A percentile compares a stretch with the other conserved stretches of the same genome.
Conservation (phyloP, 805 yeast species). For the Lachancea nothofagi region DNA sequence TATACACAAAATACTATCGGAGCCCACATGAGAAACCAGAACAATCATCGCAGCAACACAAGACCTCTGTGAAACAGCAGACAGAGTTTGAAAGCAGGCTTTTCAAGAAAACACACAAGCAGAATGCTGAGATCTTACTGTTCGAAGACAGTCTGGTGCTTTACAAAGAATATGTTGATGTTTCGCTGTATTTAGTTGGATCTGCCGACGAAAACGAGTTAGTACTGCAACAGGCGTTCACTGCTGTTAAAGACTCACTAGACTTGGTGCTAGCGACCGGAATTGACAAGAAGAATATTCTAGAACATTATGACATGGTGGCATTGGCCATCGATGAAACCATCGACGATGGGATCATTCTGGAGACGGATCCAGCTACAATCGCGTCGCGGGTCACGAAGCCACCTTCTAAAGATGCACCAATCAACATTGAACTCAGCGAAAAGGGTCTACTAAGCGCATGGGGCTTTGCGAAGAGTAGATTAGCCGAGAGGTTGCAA, state of each 20-base stretch:
- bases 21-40: conserved; percentile 48
- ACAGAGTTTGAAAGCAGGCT: conserved; percentile 67
- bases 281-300: conserved; percentile 70
- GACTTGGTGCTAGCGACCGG: conserved; percentile 61
- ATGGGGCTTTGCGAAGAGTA: conserved; percentile 81
- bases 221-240: conserved; percentile 65
- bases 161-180: conserved; percentile 82
- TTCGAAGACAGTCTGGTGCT: conserved; percentile 75
- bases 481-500: conserved; percentile 48
- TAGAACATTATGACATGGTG: conserved; percentile 81
- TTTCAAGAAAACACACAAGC: conserved; percentile 71
- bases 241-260: conserved; percentile 75
- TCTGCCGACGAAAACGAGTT: conserved; percentile 78
- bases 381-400: conserved; percentile 89
- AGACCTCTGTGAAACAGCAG: conserved; percentile 47
- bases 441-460: conserved; percentile 80
- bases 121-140: conserved; percentile 72
- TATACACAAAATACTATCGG: conserved; percentile 79
- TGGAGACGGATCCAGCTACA: conserved; percentile 83
- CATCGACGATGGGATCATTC: conserved; percentile 85
- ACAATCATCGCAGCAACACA: conserved; percentile 8
- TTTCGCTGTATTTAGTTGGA: conserved; percentile 65
- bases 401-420: conserved; percentile 66
- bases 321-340: conserved; percentile 86
- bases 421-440: conserved; percentile 55